Evolutionary conservation across 768 basidiomycete species (phyloP).

Genomic region (Macrolepiota dolichaula): DNA sequence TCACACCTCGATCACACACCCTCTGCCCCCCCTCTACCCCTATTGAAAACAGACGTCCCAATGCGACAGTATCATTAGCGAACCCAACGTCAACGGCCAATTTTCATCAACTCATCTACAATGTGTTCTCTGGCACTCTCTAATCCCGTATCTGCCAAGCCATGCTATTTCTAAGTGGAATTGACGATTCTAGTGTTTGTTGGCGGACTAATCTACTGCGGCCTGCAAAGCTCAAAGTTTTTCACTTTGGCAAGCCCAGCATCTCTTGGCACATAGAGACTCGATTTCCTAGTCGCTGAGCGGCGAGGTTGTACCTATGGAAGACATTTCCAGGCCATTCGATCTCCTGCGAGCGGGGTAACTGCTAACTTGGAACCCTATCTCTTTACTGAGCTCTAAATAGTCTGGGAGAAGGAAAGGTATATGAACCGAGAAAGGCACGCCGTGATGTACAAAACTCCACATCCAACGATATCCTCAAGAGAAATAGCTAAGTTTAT

Average conservation of each 20-base stretch:
- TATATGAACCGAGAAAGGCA: background rate
- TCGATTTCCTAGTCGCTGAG: background rate
- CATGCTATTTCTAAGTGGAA: background rate
- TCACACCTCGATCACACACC: background rate
- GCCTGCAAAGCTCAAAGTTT: background rate
- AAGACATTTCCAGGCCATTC: background rate
- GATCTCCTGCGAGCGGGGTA: background rate
- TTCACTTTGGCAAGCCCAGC: background rate
- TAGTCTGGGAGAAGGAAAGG: background rate
- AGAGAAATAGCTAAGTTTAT: conserved; percentile 8
- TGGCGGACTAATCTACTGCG: background rate
- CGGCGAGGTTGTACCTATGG: background rate
- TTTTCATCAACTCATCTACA: background rate
- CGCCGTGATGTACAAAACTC: background rate
- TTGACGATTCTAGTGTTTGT: background rate
- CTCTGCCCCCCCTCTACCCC: background rate
- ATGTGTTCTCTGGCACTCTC: background rate
- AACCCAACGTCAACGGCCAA: background rate
- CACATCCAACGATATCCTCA: background rate
- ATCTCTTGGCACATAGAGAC: background rate
- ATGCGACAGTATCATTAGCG: too few species aligned
- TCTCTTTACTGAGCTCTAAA: background rate
- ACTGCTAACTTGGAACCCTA: background rate
- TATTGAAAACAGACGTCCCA: background rate
- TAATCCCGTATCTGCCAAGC: background rate